Base-by-base conservation (phyloP, 106 monocot genomes). In the Allium sativum region DNA sequence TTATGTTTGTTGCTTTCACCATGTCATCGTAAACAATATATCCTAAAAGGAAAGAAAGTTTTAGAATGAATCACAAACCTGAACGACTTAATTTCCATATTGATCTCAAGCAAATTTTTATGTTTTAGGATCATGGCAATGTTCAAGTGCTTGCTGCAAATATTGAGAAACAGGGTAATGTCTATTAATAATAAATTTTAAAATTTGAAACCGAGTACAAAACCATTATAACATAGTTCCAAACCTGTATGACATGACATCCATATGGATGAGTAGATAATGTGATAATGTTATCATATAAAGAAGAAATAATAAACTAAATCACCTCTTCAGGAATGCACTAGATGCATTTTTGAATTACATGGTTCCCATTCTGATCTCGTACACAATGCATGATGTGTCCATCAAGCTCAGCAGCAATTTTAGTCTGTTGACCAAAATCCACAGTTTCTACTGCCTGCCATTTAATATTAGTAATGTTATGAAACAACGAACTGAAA, bases 191-290 rank as follows among this genome's bases (percentile, higher is more conserved):
- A 12, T 47, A 47, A 47, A 47, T 47, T 47, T 47, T 8, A 47
- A 47, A 12, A 47, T 47, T 47, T 47, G 47, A 47, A 47, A 8
- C 47, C 12, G 12, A 8, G 47, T 12, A 12, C 12, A 47, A 47
- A 47, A 12, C 6, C 53, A 54, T 8, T n/a, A 62, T 18, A 62
- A 45, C 8, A 12, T 45, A 14, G 42, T 8, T 18, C 47, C 18
- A 41, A 16, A 66, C 74, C 74, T 74, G 74, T 48, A 74, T 74
- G 53, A 74, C 74, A 56, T 67, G 66, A 19, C 74, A 74, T 9
- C 74, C 74, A 61, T 74, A 74, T 15, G 74, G 67, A 60, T 74
- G 74, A n/a, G 61, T 74, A 16, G 74, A 74, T 45, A 74, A 60
- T 60, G 59, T 60, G 12, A 74, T 45, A 21, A 74, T 53, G 60